These are phyloP conservation scores for Penicillium hordei DNA, from an alignment of 2,329 filamentous ascomycete species.

Conservation along the genomic window DNA sequence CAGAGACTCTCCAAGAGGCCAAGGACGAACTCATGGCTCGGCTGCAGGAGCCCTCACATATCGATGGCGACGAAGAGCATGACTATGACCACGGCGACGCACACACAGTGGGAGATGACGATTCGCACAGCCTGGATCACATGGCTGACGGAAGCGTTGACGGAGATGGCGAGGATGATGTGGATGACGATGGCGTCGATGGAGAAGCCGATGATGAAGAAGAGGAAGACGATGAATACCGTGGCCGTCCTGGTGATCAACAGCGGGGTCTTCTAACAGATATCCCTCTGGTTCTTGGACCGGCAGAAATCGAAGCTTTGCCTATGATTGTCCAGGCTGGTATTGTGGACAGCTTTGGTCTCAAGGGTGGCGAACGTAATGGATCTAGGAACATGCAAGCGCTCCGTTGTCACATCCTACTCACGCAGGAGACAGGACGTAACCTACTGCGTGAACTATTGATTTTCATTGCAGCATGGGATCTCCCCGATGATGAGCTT, in stretches of 20 bases:
- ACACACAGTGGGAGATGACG: slow-evolving; percentile 45
- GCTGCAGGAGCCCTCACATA: slow-evolving; percentile 47
- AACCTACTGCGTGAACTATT: slow-evolving; percentile 86
- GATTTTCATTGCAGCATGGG: slow-evolving; percentile 97
- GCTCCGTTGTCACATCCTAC: slow-evolving; percentile 81
- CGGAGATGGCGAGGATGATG: slow-evolving; percentile 56
- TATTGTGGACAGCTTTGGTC: slow-evolving; percentile 76
- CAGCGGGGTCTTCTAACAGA: slow-evolving; percentile 82
- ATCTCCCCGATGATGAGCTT: slow-evolving; percentile 85
- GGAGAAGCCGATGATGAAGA: slow-evolving; percentile 52
- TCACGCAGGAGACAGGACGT: slow-evolving; percentile 85
- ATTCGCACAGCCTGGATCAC: slow-evolving; percentile 44
- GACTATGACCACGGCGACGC: slow-evolving; percentile 43
- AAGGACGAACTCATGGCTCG: slow-evolving; percentile 54
- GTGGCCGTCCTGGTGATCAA: slow-evolving; percentile 52
- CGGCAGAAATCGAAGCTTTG: slow-evolving; percentile 90
- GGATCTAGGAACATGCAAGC: slow-evolving; percentile 77
- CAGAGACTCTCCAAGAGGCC: slow-evolving; percentile 51
- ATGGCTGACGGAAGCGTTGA: slow-evolving; percentile 47
- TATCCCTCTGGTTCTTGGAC: slow-evolving; percentile 89
- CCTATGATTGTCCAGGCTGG: slow-evolving; percentile 98
- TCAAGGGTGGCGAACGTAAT: slow-evolving; percentile 62
- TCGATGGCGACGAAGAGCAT: slow-evolving; percentile 39
- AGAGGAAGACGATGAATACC: slow-evolving; percentile 54
- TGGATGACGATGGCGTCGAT: slow-evolving; percentile 52